phyloP scores from a whole-genome alignment of 371 early-diverging fungal species.

The Mucor velutinosus region DNA sequence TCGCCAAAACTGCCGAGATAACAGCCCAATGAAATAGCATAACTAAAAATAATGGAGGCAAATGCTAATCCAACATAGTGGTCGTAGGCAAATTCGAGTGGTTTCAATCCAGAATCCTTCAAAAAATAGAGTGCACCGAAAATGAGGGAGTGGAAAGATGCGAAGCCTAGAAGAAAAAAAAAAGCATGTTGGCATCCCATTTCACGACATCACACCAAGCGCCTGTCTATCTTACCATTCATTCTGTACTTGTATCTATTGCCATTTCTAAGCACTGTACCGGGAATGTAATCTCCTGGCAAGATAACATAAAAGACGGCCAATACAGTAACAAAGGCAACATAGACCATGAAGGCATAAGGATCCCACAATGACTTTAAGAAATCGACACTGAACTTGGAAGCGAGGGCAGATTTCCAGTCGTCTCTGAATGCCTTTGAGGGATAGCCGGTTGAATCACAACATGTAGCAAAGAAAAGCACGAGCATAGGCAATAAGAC shows the following conservation, averaged over 20 bases:
- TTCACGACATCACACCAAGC: too few species aligned
- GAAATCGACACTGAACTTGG: slow-evolving; percentile 23
- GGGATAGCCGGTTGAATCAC: slow-evolving; percentile 46
- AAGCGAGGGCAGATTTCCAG: slow-evolving; percentile 16
- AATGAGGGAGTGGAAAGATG: slow-evolving; percentile 60
- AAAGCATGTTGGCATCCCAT: not conserved
- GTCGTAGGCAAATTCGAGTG: slow-evolving; percentile 76
- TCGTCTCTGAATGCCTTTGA: slow-evolving; percentile 33
- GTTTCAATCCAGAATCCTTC: slow-evolving; percentile 30
- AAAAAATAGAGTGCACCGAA: slow-evolving; percentile 46
- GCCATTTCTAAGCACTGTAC: slow-evolving; percentile 74
- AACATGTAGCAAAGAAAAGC: slow-evolving; percentile 43
- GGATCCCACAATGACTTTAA: slow-evolving; percentile 38
- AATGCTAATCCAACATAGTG: slow-evolving; percentile 73
- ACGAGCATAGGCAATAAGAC: slow-evolving; percentile 64
- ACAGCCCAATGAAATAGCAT: slow-evolving; percentile 64
- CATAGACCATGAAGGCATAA: slow-evolving; percentile 62
- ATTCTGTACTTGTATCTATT: slow-evolving; percentile 66
- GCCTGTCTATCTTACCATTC: slow-evolving; percentile 55
- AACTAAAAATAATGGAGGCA: slow-evolving; percentile 73
- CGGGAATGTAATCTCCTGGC: slow-evolving; percentile 70
- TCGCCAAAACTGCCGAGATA: slow-evolving; percentile 79
- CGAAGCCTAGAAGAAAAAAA: slow-evolving; percentile 24
- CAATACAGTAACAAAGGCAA: slow-evolving; percentile 73
- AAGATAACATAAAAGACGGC: slow-evolving; percentile 64